Conservation (phyloP, 176 grass and related monocot species). For the Eleusine indica region DNA sequence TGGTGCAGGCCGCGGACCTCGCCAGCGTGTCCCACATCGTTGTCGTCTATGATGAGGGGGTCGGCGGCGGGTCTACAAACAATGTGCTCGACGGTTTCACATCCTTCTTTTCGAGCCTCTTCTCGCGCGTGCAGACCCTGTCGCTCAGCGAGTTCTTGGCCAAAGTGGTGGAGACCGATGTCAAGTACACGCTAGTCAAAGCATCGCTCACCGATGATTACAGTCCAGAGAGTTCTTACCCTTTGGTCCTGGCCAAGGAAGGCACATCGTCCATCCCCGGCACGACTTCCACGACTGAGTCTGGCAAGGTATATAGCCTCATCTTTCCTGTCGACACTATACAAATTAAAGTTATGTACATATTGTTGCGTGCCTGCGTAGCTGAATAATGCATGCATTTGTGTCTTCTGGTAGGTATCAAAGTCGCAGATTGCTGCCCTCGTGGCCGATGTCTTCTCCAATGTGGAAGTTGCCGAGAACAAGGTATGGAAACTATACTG, state of each 20-base stretch:
- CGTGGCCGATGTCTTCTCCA: slow-evolving; percentile 90
- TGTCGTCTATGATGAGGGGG: slow-evolving; percentile 61
- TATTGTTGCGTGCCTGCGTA: neutral
- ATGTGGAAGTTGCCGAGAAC: slow-evolving; percentile 75
- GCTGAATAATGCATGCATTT: neutral
- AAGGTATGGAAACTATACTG: slow-evolving; percentile 58
- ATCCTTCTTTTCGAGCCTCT: slow-evolving; percentile 73
- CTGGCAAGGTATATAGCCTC: slow-evolving; percentile 49
- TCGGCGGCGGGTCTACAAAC: slow-evolving; percentile 51
- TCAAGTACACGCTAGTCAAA: slow-evolving; percentile 88
- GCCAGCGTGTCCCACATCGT: slow-evolving; percentile 76
- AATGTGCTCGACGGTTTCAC: slow-evolving; percentile 87
- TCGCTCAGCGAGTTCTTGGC: slow-evolving; percentile 71
- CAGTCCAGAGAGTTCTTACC: slow-evolving; percentile 61
- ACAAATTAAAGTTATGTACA: neutral
- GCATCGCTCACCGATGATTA: slow-evolving; percentile 79
- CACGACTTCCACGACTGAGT: slow-evolving; percentile 26
- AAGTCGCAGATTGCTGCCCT: slow-evolving; percentile 78
- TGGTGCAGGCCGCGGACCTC: slow-evolving; percentile 83
- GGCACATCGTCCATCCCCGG: slow-evolving; percentile 26
- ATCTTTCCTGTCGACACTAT: neutral
- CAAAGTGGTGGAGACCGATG: slow-evolving; percentile 76
- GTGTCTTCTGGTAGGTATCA: slow-evolving; percentile 57
- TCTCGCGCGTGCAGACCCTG: slow-evolving; percentile 60
- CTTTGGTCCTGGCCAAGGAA: slow-evolving; percentile 66